Evolutionary conservation across 1,139 yeast species (phyloP), one percentile per base, ranked within the genome.

Genomic region (Spathaspora sp.): DNA sequence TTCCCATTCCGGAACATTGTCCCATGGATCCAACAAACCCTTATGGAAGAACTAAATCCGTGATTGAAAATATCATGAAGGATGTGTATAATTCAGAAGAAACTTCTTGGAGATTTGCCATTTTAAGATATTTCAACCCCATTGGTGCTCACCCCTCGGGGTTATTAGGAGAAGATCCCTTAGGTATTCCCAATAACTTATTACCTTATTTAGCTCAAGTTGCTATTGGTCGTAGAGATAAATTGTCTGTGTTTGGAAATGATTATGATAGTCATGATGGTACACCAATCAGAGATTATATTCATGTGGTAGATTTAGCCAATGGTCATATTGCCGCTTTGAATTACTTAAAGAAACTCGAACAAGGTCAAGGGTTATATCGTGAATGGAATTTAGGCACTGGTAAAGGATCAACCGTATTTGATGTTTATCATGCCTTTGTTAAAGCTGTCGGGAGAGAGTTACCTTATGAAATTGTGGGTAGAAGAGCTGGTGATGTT

Each of bases 81-180:
- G 91, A 84, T 61, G 70, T 83, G 41, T 71, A 80, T 53, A 54
- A 67, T 5, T 72, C 82, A 43, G 80, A 77, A 47, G 29, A 43
- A 17, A 58, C 52, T 1, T 27, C 46, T 5, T 82, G 88, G 85
- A 73, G 76, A 48, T 76, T 82, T 34, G 95, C 90, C 1, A 74
- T 86, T 44, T 71, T 87, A 58, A 75, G 95, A 49, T 87, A 86
- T 64, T 86, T 86, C 69, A 86, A 86, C 60, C 95, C 95, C 37
- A 85, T 86, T 58, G 95, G 95, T 29, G 93, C 95, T 11, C 95
- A 87, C 60, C 89, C 91, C 3, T 82, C 89, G 1, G 95, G 95
- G 7, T 65, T 81, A 34, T 73, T 87, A 55, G 95, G 95, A 38
- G 95, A 87, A 60, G 91, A 86, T 61, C 93, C 95, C 3, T 70